Percentiles rank a stretch among this genome's conserved stretches.
Evolutionary conservation across 2,329 filamentous ascomycete species (phyloP).

Genomic region (Claviceps sp.): DNA sequence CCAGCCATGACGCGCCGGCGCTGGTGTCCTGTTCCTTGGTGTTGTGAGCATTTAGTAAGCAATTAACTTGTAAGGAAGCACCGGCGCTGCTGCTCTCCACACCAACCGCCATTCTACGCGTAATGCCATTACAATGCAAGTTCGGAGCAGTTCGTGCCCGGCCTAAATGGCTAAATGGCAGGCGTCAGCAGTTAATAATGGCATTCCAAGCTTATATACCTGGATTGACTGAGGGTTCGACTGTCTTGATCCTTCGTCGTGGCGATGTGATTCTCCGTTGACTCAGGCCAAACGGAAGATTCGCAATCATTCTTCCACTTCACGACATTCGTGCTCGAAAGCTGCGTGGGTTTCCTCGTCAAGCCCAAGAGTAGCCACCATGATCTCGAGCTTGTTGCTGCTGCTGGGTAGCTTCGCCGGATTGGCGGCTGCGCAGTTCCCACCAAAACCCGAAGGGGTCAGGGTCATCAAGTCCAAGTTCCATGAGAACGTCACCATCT

Average conservation of each 20-base stretch:
- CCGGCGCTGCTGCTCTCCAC: background rate
- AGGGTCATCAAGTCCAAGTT: slow-evolving; percentile 44
- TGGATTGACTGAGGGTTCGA: no score
- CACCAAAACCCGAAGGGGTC: slow-evolving; percentile 18
- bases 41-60: no score
- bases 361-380: background rate
- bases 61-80: no score
- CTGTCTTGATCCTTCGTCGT: background rate
- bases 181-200: background rate
- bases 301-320: background rate
- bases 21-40: background rate
- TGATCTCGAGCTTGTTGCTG: slow-evolving; percentile 6
- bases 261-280: background rate
- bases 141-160: background rate
- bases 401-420: slow-evolving; percentile 11
- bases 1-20: background rate
- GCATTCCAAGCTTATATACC: no score
- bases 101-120: background rate
- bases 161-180: background rate
- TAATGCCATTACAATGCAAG: background rate
- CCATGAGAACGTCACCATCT: slow-evolving; percentile 45
- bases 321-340: background rate
- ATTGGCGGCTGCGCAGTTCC: slow-evolving; percentile 17
- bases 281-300: background rate
- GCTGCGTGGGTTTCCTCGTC: background rate